phyloP scores from a whole-genome alignment of 1,284 basidiomycete species.

The Entoloma clypeatum region DNA sequence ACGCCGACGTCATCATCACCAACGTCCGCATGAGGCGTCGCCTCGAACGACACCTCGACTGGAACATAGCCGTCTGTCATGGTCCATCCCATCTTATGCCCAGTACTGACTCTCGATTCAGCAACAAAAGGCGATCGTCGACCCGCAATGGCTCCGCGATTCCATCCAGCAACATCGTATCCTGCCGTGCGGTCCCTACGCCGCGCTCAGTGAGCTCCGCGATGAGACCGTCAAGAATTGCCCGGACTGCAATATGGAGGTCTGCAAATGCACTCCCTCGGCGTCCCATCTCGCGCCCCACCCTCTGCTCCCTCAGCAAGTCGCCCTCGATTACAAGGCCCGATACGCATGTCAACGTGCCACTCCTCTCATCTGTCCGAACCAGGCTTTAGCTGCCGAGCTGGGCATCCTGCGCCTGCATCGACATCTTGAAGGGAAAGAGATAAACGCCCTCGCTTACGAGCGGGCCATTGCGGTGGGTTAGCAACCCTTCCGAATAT shows the following conservation, averaged over 20 bases:
- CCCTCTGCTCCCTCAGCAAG: slow-evolving; percentile 13
- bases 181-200: slow-evolving; percentile 50
- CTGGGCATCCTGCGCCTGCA: slow-evolving; percentile 56
- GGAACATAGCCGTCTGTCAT: slow-evolving; percentile 56
- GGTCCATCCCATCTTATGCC: not conserved
- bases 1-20: slow-evolving; percentile 65
- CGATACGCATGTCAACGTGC: slow-evolving; percentile 57
- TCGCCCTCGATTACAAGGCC: slow-evolving; percentile 36
- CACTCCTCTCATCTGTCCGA: slow-evolving; percentile 61
- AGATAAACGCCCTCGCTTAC: slow-evolving; percentile 63
- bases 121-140: slow-evolving; percentile 63
- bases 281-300: slow-evolving; percentile 2
- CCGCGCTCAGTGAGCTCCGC: slow-evolving; percentile 48
- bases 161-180: slow-evolving; percentile 43
- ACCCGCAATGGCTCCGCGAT: slow-evolving; percentile 62
- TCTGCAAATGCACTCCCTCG: slow-evolving; percentile 9
- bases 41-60: slow-evolving; percentile 63
- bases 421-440: slow-evolving; percentile 61
- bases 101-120: slow-evolving; percentile 24
- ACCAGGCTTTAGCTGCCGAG: slow-evolving; percentile 54
- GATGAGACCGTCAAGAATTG: slow-evolving; percentile 42
- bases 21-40: slow-evolving; percentile 60
- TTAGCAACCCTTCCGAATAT: slow-evolving; percentile 8
- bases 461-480: slow-evolving; percentile 62
- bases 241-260: slow-evolving; percentile 29